Evolutionary conservation across 441 rosid genomes (phyloP).

Genomic region (Populus tomentosa): DNA sequence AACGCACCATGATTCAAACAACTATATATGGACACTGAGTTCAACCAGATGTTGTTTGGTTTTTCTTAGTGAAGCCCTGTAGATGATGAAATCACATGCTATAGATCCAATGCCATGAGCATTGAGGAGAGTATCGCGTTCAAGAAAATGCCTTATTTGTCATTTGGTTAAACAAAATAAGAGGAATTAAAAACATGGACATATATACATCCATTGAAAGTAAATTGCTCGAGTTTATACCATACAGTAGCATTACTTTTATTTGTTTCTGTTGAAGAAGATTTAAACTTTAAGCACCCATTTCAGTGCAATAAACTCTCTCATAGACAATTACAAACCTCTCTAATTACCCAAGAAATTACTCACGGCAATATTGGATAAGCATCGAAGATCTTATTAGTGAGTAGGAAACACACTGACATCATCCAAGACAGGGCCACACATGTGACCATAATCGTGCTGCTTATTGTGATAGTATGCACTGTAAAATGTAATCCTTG

Average conservation of each 20-base stretch:
- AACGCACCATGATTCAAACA: background rate
- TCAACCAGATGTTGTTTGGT: background rate
- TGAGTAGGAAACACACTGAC: constrained; percentile 41
- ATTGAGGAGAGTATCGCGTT: background rate
- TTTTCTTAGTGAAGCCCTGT: background rate
- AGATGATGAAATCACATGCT: background rate
- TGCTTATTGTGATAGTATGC: constrained; percentile 74
- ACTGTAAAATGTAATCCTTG: constrained; percentile 80
- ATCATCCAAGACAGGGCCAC: constrained; percentile 88
- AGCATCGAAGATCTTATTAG: background rate
- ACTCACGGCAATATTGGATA: background rate
- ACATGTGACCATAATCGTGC: constrained; percentile 68
- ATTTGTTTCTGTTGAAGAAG: background rate
- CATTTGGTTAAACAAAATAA: background rate
- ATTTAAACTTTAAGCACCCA: background rate
- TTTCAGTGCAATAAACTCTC: background rate
- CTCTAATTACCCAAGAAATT: background rate
- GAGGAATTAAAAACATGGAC: background rate
- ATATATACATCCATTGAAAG: background rate
- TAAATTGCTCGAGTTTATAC: background rate
- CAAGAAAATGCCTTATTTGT: background rate
- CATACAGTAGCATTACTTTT: background rate
- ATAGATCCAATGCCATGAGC: background rate
- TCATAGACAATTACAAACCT: background rate
- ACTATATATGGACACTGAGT: background rate